Base-by-base conservation (phyloP, 345 rosid genomes). In the Populus tremula region DNA sequence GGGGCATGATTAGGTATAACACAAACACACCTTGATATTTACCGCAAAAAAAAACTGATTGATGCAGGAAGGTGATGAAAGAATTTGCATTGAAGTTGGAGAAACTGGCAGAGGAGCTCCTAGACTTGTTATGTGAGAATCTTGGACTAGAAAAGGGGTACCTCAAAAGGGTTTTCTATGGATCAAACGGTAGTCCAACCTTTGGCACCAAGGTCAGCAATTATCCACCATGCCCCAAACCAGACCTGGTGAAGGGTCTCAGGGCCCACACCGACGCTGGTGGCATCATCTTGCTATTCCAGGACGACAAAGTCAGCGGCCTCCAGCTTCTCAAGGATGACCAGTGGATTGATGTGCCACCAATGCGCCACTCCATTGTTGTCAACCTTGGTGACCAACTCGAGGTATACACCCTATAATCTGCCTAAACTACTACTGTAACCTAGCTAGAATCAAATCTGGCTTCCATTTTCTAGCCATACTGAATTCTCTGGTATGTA, bases 231-330 rank as follows among this genome's bases (percentile, higher is more conserved):
- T 93, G 94, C 81, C 99, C 99, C 3, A 88, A 91, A 67, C 99
- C 99, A 31, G 93, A 95, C 47, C 81, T 91, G 31, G 86, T 95
- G 82, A 95, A 95, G 86, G 99, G 99, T 0, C 96, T 95, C 72
- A 81, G 98, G 1, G 96, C 97, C 47, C 99, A 95, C 83, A 93
- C 99, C n/a, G 99, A 95, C n/a, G 99, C 98, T 1, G 98, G 99
- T 1, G 99, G 99, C 78, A 87, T 95, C 86, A 92, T 95, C 75
- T 73, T 95, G 62, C 90, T 95, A 56, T 92, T 95, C 82, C 99
- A 95, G 76, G 99, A 95, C 27, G 92, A 90, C 61, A 86, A 85
- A 75, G 97, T 95, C 70, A 87, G 99, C 29, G 99, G 99, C 76
- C 97, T 95, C 62, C 99, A 95, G 88, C 94, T 95, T 18, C 92